These are phyloP conservation scores for Boletus vinaceobasis DNA, from an alignment of 768 basidiomycete genomes.

Conservation along the genomic window DNA sequence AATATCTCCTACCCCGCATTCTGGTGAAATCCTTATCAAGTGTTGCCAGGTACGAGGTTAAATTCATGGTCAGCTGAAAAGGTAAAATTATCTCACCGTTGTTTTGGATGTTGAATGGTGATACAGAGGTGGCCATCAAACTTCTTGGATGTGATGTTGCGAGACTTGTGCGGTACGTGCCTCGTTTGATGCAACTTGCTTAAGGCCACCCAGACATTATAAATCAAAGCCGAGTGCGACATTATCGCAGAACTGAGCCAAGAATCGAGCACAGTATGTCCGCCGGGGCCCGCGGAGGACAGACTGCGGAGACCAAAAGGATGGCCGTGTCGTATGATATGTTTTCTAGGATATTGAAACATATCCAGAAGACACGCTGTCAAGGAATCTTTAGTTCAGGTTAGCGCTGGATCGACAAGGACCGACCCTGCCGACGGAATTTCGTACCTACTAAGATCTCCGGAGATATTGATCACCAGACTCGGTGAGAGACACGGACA, in stretches of 20 bases:
- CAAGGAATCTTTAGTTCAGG: background rate
- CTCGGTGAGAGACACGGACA: background rate
- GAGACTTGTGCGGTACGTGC: background rate
- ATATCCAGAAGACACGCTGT: background rate
- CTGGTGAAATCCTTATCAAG: background rate
- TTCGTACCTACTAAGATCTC: background rate
- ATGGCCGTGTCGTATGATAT: background rate
- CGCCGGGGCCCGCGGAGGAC: background rate
- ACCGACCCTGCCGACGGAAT: background rate
- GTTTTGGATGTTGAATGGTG: background rate
- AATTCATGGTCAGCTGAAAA: background rate
- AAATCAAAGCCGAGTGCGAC: background rate
- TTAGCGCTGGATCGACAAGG: background rate
- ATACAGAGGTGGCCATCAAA: background rate
- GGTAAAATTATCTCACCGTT: constrained; percentile 1
- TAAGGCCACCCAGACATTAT: too few species aligned
- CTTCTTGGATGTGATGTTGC: background rate
- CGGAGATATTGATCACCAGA: background rate
- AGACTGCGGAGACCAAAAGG: background rate
- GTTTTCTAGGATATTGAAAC: background rate
- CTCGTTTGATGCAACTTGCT: background rate
- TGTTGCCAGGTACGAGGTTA: constrained; percentile 3
- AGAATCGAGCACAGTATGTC: background rate
- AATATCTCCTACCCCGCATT: constrained; percentile 3
- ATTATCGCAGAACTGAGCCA: background rate